phyloP scores from a whole-genome alignment of 1,284 basidiomycete species.

The Pyrrhoderma lamaoense region DNA sequence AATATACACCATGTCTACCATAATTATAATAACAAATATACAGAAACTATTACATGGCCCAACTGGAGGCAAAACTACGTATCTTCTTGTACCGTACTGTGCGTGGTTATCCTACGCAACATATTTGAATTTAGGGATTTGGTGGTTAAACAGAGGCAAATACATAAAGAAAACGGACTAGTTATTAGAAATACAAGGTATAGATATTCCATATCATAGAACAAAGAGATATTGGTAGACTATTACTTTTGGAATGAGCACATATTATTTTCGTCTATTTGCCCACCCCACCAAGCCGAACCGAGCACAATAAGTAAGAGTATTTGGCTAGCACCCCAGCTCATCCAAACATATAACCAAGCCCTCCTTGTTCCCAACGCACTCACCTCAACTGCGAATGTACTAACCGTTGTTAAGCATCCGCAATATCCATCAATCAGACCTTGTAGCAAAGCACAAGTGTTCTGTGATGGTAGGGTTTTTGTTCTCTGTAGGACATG shows the following conservation, averaged over 20 bases:
- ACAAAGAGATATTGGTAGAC: no score
- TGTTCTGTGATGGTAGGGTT: constrained; percentile 37
- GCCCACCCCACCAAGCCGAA: constrained; percentile 52
- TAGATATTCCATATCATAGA: not conserved
- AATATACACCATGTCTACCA: constrained; percentile 1
- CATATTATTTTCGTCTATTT: constrained; percentile 33
- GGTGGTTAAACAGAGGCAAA: constrained; percentile 40
- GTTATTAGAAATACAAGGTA: not conserved
- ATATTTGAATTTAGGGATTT: constrained; percentile 62
- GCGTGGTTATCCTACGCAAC: constrained; percentile 59
- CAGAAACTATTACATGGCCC: constrained; percentile 47
- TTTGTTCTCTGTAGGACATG: constrained; percentile 60
- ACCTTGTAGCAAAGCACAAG: constrained; percentile 73
- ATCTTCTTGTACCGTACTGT: constrained; percentile 57
- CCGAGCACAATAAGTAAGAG: constrained; percentile 75
- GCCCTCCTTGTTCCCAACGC: constrained; percentile 51
- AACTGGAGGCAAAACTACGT: constrained; percentile 45
- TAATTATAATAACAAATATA: constrained; percentile 3
- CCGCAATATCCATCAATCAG: constrained; percentile 92
- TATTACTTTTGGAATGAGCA: constrained; percentile 36
- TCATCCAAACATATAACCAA: constrained; percentile 62
- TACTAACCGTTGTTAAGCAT: constrained; percentile 91
- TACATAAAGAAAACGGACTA: constrained; percentile 2
- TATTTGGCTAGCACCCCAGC: constrained; percentile 66
- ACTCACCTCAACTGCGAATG: constrained; percentile 79